Evolutionary conservation across 305 asterid species (phyloP).

Genomic region (Fraxinus ornus): DNA sequence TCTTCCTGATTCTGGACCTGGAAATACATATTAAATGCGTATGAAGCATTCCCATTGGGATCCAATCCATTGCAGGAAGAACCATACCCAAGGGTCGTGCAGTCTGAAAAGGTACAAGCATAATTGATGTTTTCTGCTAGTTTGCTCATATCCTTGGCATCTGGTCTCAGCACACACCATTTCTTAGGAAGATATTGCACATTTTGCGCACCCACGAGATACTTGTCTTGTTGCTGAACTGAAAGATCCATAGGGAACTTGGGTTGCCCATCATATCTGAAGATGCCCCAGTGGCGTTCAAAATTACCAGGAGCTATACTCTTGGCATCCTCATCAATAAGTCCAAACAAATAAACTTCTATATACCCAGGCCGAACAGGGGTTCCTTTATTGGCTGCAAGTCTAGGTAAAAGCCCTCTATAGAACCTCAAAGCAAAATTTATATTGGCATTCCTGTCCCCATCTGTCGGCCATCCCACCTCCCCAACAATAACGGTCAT

Average conservation of each 20-base stretch:
- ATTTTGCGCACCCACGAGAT: slow-evolving; percentile 66
- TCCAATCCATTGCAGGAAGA: slow-evolving; percentile 88
- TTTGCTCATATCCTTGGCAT: slow-evolving; percentile 57
- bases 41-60: slow-evolving; percentile 76
- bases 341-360: slow-evolving; percentile 89
- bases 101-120: slow-evolving; percentile 81
- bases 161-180: slow-evolving; percentile 74
- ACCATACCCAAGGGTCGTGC: slow-evolving; percentile 89
- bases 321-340: slow-evolving; percentile 83
- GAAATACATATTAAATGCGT: slow-evolving; percentile 81
- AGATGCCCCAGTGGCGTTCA: slow-evolving; percentile 98
- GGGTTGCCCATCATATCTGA: slow-evolving; percentile 89
- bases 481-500: slow-evolving; percentile 85
- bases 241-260: slow-evolving; percentile 86
- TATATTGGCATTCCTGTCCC: slow-evolving; percentile 66
- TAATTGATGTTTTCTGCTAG: slow-evolving; percentile 68
- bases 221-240: slow-evolving; percentile 61
- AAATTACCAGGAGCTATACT: slow-evolving; percentile 86
- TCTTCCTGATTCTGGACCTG: slow-evolving; percentile 70
- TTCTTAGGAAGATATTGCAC: slow-evolving; percentile 63
- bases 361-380: slow-evolving; percentile 83
- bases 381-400: slow-evolving; percentile 77
- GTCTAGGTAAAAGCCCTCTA: slow-evolving; percentile 75
- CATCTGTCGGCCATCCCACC: slow-evolving; percentile 97
- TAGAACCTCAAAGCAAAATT: slow-evolving; percentile 71